Evolutionary conservation across 306 rosid genomes (phyloP).

Genomic region (Dryas drummondii): DNA sequence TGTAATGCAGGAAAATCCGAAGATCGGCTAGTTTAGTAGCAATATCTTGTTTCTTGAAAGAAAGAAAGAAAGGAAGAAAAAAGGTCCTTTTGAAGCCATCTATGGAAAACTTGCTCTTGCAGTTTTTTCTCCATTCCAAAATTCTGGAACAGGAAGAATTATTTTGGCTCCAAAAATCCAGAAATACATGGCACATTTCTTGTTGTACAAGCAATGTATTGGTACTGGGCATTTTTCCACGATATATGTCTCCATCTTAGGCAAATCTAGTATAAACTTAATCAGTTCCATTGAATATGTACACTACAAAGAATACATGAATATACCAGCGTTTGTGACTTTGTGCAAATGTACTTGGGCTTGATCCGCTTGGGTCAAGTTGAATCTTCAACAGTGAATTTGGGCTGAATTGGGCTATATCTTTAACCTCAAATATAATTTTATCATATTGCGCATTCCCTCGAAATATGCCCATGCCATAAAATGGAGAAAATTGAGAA

Average conservation of each 20-base stretch:
- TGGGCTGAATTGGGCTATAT: too few species aligned
- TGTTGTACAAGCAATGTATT: constrained; percentile 10
- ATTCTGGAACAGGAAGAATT: too few species aligned
- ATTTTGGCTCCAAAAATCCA: too few species aligned
- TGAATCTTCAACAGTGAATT: too few species aligned
- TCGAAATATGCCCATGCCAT: too few species aligned
- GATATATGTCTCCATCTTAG: not conserved
- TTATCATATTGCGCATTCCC: too few species aligned
- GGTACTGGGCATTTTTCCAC: not conserved
- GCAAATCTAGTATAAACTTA: not conserved
- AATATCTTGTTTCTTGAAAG: not conserved
- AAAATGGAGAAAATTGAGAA: too few species aligned
- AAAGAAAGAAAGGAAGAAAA: not conserved
- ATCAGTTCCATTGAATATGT: not conserved
- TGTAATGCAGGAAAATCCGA: constrained; percentile 11
- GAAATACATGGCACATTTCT: not conserved
- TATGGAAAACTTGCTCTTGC: not conserved
- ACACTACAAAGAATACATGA: constrained; percentile 6
- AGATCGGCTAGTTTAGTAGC: not conserved
- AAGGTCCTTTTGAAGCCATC: not conserved
- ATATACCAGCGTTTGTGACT: not conserved
- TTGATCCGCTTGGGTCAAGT: too few species aligned
- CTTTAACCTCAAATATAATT: too few species aligned
- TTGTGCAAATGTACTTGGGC: too few species aligned
- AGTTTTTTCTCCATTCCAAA: not conserved